These are phyloP conservation scores for Aristolochia californica DNA, from an alignment of 164 flowering plant species.

Conservation along the genomic window DNA sequence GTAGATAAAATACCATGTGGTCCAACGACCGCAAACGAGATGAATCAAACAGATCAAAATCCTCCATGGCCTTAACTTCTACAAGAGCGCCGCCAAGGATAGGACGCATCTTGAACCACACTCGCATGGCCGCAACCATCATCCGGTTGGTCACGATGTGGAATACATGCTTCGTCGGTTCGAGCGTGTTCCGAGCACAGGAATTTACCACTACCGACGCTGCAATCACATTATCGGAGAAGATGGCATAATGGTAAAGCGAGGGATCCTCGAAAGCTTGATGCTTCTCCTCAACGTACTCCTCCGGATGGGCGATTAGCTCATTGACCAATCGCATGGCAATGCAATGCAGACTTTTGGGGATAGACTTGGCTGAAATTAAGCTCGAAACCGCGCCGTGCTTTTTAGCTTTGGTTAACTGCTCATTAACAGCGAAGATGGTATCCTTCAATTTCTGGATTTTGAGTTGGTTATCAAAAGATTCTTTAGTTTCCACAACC, in stretches of 20 bases:
- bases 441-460: conserved; percentile 94
- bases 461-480: conserved; percentile 87
- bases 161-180: conserved; percentile 85
- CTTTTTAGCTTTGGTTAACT: conserved; percentile 75
- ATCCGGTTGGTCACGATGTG: conserved; percentile 81
- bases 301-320: conserved; percentile 68
- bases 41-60: conserved; percentile 52
- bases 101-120: conserved; percentile 88
- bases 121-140: conserved; percentile 84
- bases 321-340: conserved; percentile 86
- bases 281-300: conserved; percentile 41
- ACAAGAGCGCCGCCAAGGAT: conserved; percentile 59
- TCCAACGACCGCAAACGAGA: conserved; percentile 56
- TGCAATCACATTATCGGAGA: conserved; percentile 89
- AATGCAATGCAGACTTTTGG: conserved; percentile 87
- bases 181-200: conserved; percentile 66
- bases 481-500: conserved; percentile 73
- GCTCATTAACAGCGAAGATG: conserved; percentile 77
- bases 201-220: conserved; percentile 91
- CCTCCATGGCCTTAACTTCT: conserved; percentile 76
- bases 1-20: conserved; percentile 78
- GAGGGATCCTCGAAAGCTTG: conserved; percentile 70
- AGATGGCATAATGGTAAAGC: conserved; percentile 76
- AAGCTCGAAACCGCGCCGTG: conserved; percentile 66
- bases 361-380: conserved; percentile 72